These are phyloP conservation scores for Poa pratensis DNA, from an alignment of 176 grass and related monocot genomes.

Conservation along the genomic window DNA sequence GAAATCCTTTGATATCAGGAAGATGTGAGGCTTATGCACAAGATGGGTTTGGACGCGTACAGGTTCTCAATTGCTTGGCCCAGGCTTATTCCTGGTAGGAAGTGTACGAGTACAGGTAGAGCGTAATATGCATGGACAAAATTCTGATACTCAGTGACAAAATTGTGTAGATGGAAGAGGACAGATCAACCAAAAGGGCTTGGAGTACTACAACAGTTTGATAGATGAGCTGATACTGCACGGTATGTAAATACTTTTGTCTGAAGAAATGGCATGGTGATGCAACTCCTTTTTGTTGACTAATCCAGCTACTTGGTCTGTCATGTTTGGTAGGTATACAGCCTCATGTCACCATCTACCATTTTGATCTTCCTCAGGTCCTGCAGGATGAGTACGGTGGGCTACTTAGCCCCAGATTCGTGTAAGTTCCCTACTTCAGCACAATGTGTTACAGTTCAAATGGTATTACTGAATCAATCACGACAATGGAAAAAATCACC, in stretches of 20 bases:
- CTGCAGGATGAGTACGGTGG: too few species aligned
- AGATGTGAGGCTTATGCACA: neutral
- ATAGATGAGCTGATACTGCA: conserved; percentile 59
- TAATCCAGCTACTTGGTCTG: neutral
- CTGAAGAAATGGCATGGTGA: neutral
- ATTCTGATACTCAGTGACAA: neutral
- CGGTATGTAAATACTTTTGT: conserved; percentile 33
- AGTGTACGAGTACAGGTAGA: neutral
- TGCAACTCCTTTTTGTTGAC: neutral
- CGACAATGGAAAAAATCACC: neutral
- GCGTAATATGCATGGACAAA: neutral
- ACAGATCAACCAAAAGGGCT: neutral
- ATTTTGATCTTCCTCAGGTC: too few species aligned
- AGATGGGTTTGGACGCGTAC: neutral
- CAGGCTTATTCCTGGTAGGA: neutral
- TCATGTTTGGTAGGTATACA: conserved; percentile 57
- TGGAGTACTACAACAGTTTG: neutral
- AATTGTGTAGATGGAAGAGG: neutral
- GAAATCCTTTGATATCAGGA: neutral
- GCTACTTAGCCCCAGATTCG: conserved; percentile 43
- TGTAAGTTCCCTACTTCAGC: conserved; percentile 33
- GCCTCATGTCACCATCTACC: conserved; percentile 66
- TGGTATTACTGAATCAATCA: neutral
- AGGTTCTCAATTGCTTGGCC: conserved; percentile 1
- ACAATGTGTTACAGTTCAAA: neutral